phyloP scores from a whole-genome alignment of 73 alveolate genomes.

The Durusdinium trenchii region DNA sequence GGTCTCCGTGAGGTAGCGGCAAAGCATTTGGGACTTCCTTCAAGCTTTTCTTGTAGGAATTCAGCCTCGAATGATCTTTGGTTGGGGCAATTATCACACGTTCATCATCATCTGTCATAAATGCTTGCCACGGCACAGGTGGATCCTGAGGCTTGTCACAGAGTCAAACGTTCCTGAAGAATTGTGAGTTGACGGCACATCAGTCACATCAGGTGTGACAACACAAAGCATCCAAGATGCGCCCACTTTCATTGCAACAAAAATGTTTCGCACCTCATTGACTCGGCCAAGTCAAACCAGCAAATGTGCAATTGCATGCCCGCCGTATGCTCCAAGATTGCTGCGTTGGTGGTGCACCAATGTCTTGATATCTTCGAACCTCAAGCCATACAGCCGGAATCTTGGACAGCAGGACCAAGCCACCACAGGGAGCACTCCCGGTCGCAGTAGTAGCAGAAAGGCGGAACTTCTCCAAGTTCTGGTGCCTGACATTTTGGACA shows the following conservation, averaged over 20 bases:
- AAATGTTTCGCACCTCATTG: constrained; percentile 33
- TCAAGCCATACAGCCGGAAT: not conserved
- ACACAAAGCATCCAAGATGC: not conserved
- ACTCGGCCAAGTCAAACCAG: not conserved
- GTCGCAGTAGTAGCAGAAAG: constrained; percentile 68
- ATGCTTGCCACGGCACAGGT: constrained; percentile 18
- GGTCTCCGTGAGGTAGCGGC: not conserved
- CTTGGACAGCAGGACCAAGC: not conserved
- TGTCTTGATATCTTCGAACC: constrained; percentile 73
- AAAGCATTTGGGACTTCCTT: constrained; percentile 58
- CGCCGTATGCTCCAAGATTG: not conserved
- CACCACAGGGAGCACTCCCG: constrained; percentile 2
- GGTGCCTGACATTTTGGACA: not conserved
- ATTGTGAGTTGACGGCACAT: no score
- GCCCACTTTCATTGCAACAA: constrained; percentile 60
- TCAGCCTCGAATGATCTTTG: constrained; percentile 15
- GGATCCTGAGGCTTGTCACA: constrained; percentile 62
- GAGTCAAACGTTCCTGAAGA: constrained; percentile 73
- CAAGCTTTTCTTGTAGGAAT: constrained; percentile 69
- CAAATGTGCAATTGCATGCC: no score
- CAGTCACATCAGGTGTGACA: not conserved
- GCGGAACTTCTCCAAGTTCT: not conserved
- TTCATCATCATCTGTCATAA: not conserved
- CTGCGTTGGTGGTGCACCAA: constrained; percentile 65
- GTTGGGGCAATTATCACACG: no score